A percentile compares a stretch with the other conserved stretches of the same genome.
These are phyloP conservation scores for Oxyria digyna DNA, from an alignment of 148 eudicot species.

Conservation along the genomic window DNA sequence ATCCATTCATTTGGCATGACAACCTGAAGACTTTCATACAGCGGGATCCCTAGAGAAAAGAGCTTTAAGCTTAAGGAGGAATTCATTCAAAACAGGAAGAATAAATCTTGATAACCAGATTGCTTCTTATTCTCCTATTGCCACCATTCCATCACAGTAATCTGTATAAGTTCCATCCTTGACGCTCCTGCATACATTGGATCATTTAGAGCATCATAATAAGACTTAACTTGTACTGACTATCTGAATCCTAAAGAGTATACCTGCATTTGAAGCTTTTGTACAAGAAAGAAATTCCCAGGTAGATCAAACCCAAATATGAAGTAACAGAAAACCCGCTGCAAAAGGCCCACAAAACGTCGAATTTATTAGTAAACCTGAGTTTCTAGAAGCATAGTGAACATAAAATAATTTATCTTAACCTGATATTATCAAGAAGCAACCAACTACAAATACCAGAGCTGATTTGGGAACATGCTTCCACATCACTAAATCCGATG, in stretches of 20 bases:
- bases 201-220: background rate
- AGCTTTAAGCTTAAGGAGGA: conserved; percentile 42
- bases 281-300: conserved; percentile 54
- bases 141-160: conserved; percentile 17
- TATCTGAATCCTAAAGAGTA: background rate
- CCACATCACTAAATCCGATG: conserved; percentile 9
- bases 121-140: conserved; percentile 67
- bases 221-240: background rate
- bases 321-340: conserved; percentile 60
- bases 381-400: too few species aligned
- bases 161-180: conserved; percentile 14
- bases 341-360: conserved; percentile 8
- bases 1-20: too few species aligned
- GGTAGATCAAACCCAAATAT: conserved; percentile 58
- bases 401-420: too few species aligned
- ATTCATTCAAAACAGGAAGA: conserved; percentile 65
- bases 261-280: conserved; percentile 53
- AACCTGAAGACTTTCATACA: conserved; percentile 29
- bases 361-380: background rate
- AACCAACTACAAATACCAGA: conserved; percentile 2
- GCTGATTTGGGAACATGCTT: conserved; percentile 4
- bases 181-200: conserved; percentile 3
- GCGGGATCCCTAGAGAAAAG: conserved; percentile 80
- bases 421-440: conserved; percentile 8
- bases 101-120: conserved; percentile 46